Conservation (phyloP, 2,329 filamentous ascomycete genomes). For the Sordariomycetes sp. region DNA sequence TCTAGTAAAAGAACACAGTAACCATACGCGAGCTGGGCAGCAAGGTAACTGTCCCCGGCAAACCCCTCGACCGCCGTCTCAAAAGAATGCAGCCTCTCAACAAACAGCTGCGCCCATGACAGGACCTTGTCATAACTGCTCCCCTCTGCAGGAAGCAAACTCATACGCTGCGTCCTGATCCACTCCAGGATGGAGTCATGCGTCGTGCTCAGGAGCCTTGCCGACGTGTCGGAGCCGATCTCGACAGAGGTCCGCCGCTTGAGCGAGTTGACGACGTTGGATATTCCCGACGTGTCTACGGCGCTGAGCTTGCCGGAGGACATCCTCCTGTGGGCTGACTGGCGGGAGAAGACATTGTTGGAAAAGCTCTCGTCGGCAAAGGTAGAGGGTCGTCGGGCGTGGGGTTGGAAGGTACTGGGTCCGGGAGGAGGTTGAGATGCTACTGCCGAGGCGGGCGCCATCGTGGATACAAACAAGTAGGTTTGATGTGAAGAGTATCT, state of each 20-base stretch:
- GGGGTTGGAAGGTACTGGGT: no score
- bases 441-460: no score
- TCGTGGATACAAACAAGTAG: no score
- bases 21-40: constrained; percentile 10
- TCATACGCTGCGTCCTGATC: constrained; percentile 22
- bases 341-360: background rate
- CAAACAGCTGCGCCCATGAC: constrained; percentile 22
- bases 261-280: constrained; percentile 15
- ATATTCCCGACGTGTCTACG: constrained; percentile 14
- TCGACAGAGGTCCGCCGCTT: constrained; percentile 16
- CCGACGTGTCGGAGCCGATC: constrained; percentile 14
- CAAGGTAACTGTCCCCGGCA: constrained; percentile 18
- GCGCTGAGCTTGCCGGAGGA: background rate
- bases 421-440: no score
- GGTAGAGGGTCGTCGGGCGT: no score
- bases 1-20: constrained; percentile 11
- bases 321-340: background rate
- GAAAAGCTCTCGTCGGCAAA: no score
- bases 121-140: constrained; percentile 25
- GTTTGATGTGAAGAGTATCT: no score
- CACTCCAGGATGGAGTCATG: constrained; percentile 18
- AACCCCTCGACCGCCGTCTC: constrained; percentile 20
- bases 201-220: constrained; percentile 13
- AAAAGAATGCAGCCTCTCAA: constrained; percentile 21
- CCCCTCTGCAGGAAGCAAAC: constrained; percentile 21